Conservation (phyloP, 2,329 filamentous ascomycete genomes). For the Fusarium zealandicum region DNA sequence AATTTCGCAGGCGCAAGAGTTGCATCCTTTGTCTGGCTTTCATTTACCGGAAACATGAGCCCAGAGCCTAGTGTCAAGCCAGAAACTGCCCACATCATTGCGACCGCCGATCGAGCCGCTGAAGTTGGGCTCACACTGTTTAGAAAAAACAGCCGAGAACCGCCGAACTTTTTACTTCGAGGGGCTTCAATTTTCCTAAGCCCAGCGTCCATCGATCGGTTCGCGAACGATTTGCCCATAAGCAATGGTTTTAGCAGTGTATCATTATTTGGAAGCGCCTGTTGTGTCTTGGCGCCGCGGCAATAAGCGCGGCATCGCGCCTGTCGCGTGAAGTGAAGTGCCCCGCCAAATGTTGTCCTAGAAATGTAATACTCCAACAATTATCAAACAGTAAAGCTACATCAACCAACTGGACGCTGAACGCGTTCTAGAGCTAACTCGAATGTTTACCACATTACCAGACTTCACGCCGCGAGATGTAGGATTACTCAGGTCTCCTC, state of each 20-base stretch:
- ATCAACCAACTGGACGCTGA: conserved; percentile 26
- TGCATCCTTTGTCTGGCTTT: conserved; percentile 22
- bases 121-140: conserved; percentile 4
- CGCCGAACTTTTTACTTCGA: neutral
- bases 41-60: conserved; percentile 29
- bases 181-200: conserved; percentile 4
- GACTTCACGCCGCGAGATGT: conserved; percentile 76
- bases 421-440: conserved; percentile 29
- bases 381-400: conserved; percentile 15
- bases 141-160: neutral
- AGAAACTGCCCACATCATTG: conserved; percentile 19
- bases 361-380: conserved; percentile 26
- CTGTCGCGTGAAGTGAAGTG: conserved; percentile 19
- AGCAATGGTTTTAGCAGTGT: conserved; percentile 7
- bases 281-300: conserved; percentile 24
- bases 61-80: conserved; percentile 21
- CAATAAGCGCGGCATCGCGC: conserved; percentile 35
- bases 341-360: conserved; percentile 31
- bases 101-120: conserved; percentile 31
- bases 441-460: conserved; percentile 70
- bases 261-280: conserved; percentile 12
- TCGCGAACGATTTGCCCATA: neutral
- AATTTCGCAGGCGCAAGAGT: conserved; percentile 23
- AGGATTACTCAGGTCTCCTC: conserved; percentile 43
- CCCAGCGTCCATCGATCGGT: neutral